These are phyloP conservation scores for Scortechinia acanthostroma DNA, from an alignment of 2,329 filamentous ascomycete genomes.

Conservation along the genomic window DNA sequence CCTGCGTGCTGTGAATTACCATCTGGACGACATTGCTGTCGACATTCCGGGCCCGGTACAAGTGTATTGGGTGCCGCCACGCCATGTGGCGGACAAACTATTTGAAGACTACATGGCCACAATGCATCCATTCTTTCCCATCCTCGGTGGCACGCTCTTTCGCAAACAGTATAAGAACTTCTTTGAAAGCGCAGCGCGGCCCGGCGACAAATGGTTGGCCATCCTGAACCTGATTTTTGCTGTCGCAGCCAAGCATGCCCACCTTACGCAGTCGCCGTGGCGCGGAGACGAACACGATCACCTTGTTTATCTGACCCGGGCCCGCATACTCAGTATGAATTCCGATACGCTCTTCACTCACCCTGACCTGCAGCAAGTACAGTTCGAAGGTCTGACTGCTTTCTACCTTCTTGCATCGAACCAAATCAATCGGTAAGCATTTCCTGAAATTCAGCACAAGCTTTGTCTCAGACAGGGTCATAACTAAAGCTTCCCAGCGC, in stretches of 20 bases:
- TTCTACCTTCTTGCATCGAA: conserved; percentile 29
- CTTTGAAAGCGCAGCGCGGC: conserved; percentile 22
- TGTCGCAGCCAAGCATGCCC: conserved; percentile 29
- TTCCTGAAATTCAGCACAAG: not conserved
- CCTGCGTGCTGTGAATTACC: conserved; percentile 23
- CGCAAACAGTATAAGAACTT: conserved; percentile 26
- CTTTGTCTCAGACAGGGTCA: conserved; percentile 4
- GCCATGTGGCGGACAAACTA: conserved; percentile 25
- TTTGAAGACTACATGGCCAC: conserved; percentile 29
- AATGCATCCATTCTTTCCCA: conserved; percentile 31
- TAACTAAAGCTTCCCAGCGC: conserved; percentile 15
- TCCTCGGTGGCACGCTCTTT: conserved; percentile 29
- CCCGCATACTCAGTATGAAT: conserved; percentile 29
- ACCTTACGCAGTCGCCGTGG: conserved; percentile 29
- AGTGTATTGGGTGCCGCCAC: conserved; percentile 27
- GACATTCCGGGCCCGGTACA: conserved; percentile 27
- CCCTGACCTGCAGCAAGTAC: conserved; percentile 33
- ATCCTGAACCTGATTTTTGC: conserved; percentile 36
- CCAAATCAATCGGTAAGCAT: conserved; percentile 30
- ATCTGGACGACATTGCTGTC: conserved; percentile 31
- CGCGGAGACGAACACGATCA: conserved; percentile 24
- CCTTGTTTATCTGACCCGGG: conserved; percentile 29
- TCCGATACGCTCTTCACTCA: conserved; percentile 28
- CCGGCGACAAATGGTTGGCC: conserved; percentile 14
- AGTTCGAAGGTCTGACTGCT: conserved; percentile 29